These are phyloP conservation scores for Bruguiera sexangula DNA, from an alignment of 345 rosid species.

Conservation along the genomic window DNA sequence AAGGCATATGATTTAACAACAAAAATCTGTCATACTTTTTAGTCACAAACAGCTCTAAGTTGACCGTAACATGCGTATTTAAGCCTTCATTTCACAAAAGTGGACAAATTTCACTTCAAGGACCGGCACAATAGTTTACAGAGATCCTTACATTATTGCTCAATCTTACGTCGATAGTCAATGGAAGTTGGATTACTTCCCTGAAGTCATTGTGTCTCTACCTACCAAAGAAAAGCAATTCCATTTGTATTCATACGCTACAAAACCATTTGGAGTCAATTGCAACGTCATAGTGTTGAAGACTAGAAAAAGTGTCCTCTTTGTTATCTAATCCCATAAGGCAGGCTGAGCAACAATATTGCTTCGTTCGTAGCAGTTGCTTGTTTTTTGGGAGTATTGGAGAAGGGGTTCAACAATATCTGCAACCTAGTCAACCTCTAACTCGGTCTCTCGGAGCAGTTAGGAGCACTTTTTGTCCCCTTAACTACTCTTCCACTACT, in stretches of 20 bases:
- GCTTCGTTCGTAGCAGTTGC: conserved; percentile 46
- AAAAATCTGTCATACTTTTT: too few species aligned
- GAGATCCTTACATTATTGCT: too few species aligned
- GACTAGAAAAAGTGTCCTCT: conserved; percentile 26
- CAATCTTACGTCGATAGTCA: too few species aligned
- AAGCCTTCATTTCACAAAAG: too few species aligned
- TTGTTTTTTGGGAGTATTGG: conserved; percentile 32
- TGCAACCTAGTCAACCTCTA: conserved; percentile 34
- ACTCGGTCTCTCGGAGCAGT: conserved; percentile 46
- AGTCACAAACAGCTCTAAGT: too few species aligned
- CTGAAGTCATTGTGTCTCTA: not conserved
- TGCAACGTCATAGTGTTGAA: conserved; percentile 19
- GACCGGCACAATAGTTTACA: too few species aligned
- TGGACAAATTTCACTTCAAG: too few species aligned
- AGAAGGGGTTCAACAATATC: conserved; percentile 51
- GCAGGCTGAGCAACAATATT: not conserved
- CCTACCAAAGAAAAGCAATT: conserved; percentile 32
- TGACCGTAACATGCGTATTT: too few species aligned
- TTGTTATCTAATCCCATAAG: conserved; percentile 11
- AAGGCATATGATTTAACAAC: too few species aligned
- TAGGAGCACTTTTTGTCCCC: conserved; percentile 29
- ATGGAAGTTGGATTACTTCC: too few species aligned
- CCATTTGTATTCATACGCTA: conserved; percentile 17
- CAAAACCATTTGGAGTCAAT: conserved; percentile 9
- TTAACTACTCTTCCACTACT: conserved; percentile 25